phyloP scores from a whole-genome alignment of 345 rosid genomes.

The Boechera divaricarpa region DNA sequence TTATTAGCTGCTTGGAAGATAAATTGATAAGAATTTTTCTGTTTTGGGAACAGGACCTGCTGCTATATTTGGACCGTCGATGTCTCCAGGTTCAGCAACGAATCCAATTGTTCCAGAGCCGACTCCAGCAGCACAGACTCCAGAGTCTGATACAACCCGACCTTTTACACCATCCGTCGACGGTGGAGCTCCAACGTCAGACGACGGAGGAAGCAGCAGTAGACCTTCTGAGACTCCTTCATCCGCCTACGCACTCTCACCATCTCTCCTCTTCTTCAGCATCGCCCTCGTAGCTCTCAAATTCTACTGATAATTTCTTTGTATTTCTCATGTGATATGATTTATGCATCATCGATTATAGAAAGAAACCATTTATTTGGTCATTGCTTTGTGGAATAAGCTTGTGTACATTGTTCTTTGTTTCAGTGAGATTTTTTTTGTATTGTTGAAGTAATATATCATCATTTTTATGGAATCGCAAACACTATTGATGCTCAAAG shows the following conservation, averaged over 20 bases:
- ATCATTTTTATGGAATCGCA: neutral
- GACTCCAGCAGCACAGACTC: conserved; percentile 58
- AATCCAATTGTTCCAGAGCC: conserved; percentile 67
- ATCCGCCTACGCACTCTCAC: conserved; percentile 52
- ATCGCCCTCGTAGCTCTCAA: conserved; percentile 53
- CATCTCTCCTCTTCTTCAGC: conserved; percentile 54
- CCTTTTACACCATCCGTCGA: conserved; percentile 57
- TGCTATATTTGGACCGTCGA: conserved; percentile 52
- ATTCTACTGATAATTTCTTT: conserved; percentile 45
- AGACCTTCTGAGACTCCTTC: conserved; percentile 64
- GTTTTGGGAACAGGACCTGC: conserved; percentile 55
- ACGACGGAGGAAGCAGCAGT: conserved; percentile 54
- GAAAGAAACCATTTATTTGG: conserved; percentile 19
- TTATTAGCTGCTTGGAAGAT: neutral
- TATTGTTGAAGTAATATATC: conserved; percentile 15
- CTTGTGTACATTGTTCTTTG: conserved; percentile 26
- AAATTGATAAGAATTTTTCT: neutral
- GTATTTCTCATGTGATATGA: conserved; percentile 19
- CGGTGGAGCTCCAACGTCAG: conserved; percentile 51
- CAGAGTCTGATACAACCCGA: conserved; percentile 56
- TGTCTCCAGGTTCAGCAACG: conserved; percentile 56
- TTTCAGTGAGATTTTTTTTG: conserved; percentile 36
- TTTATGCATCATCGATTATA: neutral
- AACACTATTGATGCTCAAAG: conserved; percentile 15
- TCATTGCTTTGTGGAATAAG: conserved; percentile 24